Conservation (phyloP, 2,329 filamentous ascomycete species). For the Diaporthe humulicola region DNA sequence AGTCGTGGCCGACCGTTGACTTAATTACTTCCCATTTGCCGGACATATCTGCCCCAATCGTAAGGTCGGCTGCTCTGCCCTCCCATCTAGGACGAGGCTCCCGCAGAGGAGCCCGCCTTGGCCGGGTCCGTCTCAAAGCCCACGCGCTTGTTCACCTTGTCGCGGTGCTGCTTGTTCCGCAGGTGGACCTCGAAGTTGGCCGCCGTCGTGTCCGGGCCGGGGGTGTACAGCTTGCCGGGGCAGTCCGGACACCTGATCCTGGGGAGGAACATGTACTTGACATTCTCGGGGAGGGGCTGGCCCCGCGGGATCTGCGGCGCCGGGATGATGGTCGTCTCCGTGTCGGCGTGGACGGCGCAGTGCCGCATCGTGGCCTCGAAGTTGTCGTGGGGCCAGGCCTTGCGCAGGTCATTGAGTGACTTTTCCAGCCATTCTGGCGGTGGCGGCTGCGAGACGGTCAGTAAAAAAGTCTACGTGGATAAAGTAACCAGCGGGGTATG, state of each 20-base stretch:
- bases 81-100: not conserved
- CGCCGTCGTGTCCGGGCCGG: constrained; percentile 85
- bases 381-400: constrained; percentile 81
- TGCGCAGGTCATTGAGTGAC: constrained; percentile 78
- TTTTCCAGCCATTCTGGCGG: constrained; percentile 87
- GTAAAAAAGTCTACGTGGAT: constrained; percentile 44
- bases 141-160: constrained; percentile 72
- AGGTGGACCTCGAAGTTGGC: constrained; percentile 95
- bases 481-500: constrained; percentile 30
- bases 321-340: constrained; percentile 72
- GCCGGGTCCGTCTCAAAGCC: constrained; percentile 44
- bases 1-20: not conserved
- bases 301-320: constrained; percentile 56
- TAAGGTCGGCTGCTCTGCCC: not conserved
- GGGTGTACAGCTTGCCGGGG: constrained; percentile 93
- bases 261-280: constrained; percentile 87
- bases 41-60: no score
- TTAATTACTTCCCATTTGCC: not conserved
- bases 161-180: constrained; percentile 84
- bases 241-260: constrained; percentile 94
- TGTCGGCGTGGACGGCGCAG: constrained; percentile 81
- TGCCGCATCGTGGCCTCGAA: constrained; percentile 96
- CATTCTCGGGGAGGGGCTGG: constrained; percentile 69
- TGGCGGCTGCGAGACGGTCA: constrained; percentile 71
- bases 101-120: not conserved